Conservation (phyloP, 163 green algal genomes). For the Chlamydomonas reinhardtii region DNA sequence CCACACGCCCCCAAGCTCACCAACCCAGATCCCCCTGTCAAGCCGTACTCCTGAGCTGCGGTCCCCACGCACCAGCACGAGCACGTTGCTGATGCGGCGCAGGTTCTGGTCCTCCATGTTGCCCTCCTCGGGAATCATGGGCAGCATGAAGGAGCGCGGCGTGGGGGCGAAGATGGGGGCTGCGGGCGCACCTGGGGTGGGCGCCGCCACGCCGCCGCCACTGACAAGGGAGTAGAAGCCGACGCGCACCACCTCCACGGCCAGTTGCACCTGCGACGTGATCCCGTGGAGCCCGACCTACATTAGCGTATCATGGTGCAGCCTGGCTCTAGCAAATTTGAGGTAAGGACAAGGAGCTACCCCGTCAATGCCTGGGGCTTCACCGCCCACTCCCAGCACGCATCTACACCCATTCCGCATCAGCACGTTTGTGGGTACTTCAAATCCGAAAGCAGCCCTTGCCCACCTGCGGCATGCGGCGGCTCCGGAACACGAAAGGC, state of each 20-base stretch:
- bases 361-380: no score
- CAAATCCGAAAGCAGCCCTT: no score
- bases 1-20: no score
- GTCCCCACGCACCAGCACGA: constrained; percentile 25
- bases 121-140: constrained; percentile 37
- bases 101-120: constrained; percentile 54
- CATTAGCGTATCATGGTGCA: no score
- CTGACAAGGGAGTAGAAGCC: constrained; percentile 2
- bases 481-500: constrained; percentile 42
- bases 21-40: no score
- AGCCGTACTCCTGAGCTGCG: no score
- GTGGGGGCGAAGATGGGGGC: not conserved
- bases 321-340: no score
- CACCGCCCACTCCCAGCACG: no score
- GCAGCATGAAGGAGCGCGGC: constrained; percentile 36
- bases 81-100: constrained; percentile 48
- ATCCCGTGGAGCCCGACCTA: no score
- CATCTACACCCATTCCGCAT: no score
- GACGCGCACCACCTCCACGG: constrained; percentile 47
- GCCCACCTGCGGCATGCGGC: constrained; percentile 41
- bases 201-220: not conserved
- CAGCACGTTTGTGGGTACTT: no score
- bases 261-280: constrained; percentile 37
- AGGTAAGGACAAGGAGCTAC: no score
- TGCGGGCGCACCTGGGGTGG: not conserved